Evolutionary conservation across 1,139 yeast species (phyloP), one percentile per base, ranked within the genome.

Genomic region (Scheffersomyces segobiensis): DNA sequence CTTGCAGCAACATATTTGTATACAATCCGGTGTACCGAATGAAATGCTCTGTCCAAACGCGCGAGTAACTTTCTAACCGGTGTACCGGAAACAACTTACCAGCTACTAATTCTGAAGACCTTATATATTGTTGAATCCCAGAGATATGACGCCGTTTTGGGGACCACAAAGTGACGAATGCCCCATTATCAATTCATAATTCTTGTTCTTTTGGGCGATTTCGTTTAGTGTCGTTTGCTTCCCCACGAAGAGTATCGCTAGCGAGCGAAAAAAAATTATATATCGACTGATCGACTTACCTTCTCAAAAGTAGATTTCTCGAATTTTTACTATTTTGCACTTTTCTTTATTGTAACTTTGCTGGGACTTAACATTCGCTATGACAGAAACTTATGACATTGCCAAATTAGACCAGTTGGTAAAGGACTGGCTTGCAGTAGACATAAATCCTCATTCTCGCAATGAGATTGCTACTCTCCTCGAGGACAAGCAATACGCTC

Each of bases 391-490:
- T 32, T 32, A 10, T 32, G 42, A 32, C 17, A 10, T 32, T 32
- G 14, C 17, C 42, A 32, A 8, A 8, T 60, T 80, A 53, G 77
- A 79, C 60, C 52, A 60, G 26, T 68, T 84, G 39, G 87, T 82
- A 4, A 67, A 75, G 10, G 72, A 81, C 56, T 86, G 89, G 89
- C 62, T 70, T 42, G 62, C 61, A 5, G 54, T 71, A 12, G 76
- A 72, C 59, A 60, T 70, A 26, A 87, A 91, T 64, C 82, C 83
- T 6, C 68, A 66, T 7, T 85, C 96, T 1, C 74, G 86, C 53
- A 61, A 74, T 2, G 91, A 91, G 70, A 87, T 93, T 52, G 58
- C 69, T 21, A 65, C 70, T 0, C 77, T 92, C n/a, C 79, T 79
- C 19, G 69, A 71, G 0, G 60, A 66, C 0, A 67, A 75, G 4